Evolutionary conservation across 495 filamentous ascomycete species (phyloP).

Genomic region (Podospora pseudoanserina): DNA sequence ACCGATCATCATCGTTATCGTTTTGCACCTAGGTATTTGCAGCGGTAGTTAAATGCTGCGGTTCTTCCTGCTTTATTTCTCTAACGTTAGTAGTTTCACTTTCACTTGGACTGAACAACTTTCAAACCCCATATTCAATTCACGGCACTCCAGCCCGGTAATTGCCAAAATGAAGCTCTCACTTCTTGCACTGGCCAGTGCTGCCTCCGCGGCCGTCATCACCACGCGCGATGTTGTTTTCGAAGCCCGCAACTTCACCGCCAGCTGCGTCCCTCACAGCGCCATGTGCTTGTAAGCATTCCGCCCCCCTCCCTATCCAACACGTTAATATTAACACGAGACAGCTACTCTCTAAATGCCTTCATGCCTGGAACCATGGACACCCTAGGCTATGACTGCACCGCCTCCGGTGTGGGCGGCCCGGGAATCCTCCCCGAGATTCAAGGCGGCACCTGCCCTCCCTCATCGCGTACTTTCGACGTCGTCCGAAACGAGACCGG

Average conservation of each 20-base stretch:
- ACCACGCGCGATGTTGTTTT: constrained; percentile 14
- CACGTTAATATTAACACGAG: constrained; percentile 1
- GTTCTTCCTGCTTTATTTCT: too few species aligned
- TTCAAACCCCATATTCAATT: too few species aligned
- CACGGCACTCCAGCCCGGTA: too few species aligned
- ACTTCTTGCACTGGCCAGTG: not conserved
- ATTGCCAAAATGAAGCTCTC: constrained; percentile 5
- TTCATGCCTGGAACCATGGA: constrained; percentile 31
- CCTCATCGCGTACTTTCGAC: constrained; percentile 23
- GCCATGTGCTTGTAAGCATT: constrained; percentile 29
- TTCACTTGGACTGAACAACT: too few species aligned
- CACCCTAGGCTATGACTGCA: constrained; percentile 25
- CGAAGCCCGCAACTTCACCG: constrained; percentile 26
- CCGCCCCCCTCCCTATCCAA: not conserved
- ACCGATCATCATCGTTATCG: too few species aligned
- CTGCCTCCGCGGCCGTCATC: not conserved
- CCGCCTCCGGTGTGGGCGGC: constrained; percentile 14
- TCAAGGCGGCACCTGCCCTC: constrained; percentile 22
- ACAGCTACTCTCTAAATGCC: constrained; percentile 27
- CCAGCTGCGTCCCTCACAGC: constrained; percentile 32
- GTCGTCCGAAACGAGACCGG: constrained; percentile 17
- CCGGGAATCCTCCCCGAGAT: constrained; percentile 27
- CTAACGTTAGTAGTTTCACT: too few species aligned
- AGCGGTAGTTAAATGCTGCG: too few species aligned
- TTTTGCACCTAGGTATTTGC: too few species aligned